Evolutionary conservation across 2,329 filamentous ascomycete genomes (phyloP).

Genomic region (Hypoxylon sp.): DNA sequence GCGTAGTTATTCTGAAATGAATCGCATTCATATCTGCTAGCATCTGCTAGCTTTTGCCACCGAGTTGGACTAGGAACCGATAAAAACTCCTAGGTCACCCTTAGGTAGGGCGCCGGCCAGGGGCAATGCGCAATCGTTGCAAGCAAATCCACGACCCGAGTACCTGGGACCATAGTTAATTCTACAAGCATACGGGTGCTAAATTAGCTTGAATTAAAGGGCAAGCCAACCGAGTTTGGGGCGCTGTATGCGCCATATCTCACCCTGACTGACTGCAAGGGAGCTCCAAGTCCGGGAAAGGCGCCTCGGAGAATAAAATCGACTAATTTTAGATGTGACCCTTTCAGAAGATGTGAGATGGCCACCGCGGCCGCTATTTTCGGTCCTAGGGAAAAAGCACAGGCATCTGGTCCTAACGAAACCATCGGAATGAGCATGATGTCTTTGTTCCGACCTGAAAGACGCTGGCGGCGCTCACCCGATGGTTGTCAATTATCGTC

Average conservation of each 20-base stretch:
- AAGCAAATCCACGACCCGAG: conserved; percentile 12
- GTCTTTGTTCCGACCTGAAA: conserved; percentile 8
- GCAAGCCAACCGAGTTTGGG: conserved; percentile 1
- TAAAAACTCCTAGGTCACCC: background rate
- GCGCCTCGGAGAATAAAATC: conserved; percentile 18
- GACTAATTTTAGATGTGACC: conserved; percentile 8
- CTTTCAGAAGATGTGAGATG: background rate
- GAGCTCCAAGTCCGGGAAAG: conserved; percentile 2
- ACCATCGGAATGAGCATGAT: background rate
- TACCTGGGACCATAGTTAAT: conserved; percentile 15
- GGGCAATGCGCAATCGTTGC: conserved; percentile 12
- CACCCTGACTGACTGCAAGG: conserved; percentile 3
- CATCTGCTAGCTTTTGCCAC: background rate
- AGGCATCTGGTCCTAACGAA: background rate
- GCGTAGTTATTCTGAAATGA: background rate
- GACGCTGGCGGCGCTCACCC: background rate
- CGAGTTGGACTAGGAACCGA: background rate
- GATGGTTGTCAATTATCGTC: background rate
- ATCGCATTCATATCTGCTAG: background rate
- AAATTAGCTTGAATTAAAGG: conserved; percentile 12
- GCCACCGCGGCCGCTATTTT: conserved; percentile 1
- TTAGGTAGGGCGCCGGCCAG: conserved; percentile 9
- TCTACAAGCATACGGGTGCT: conserved; percentile 26
- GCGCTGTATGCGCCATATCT: conserved; percentile 13
- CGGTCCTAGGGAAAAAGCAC: conserved; percentile 4